Conservation (phyloP, 441 rosid species). For the Erodium texanum region DNA sequence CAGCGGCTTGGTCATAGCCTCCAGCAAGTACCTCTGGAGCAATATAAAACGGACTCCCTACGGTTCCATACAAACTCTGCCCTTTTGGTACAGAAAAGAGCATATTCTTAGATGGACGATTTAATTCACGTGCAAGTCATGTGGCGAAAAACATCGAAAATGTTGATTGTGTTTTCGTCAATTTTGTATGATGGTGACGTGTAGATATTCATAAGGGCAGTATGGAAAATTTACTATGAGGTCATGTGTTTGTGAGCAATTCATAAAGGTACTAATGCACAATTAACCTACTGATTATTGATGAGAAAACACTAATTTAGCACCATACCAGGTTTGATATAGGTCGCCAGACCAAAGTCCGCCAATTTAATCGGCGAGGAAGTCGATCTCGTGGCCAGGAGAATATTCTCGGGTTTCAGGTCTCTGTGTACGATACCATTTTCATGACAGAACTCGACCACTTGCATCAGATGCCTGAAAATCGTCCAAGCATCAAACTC, state of each 20-base stretch:
- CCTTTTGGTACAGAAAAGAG: slow-evolving; percentile 30
- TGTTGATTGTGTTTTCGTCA: too few relatives aligned
- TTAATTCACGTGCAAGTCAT: too few relatives aligned
- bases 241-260: too few relatives aligned
- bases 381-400: slow-evolving; percentile 53
- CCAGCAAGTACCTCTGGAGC: slow-evolving; percentile 83
- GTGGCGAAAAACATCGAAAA: too few relatives aligned
- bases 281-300: too few relatives aligned
- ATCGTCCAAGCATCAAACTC: slow-evolving; percentile 51
- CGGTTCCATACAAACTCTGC: slow-evolving; percentile 63
- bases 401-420: slow-evolving; percentile 74
- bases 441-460: slow-evolving; percentile 72
- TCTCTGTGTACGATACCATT: slow-evolving; percentile 78
- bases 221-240: too few relatives aligned
- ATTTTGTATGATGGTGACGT: too few relatives aligned
- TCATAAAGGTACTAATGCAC: too few relatives aligned
- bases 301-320: not conserved
- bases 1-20: slow-evolving; percentile 75
- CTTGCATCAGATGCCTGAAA: slow-evolving; percentile 63
- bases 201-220: too few relatives aligned
- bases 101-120: slow-evolving; percentile 15
- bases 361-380: slow-evolving; percentile 76
- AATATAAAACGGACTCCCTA: slow-evolving; percentile 83
- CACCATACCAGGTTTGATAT: slow-evolving; percentile 48
- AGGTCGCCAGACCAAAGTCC: slow-evolving; percentile 91